Evolutionary conservation across 805 yeast species (phyloP), one percentile per base, ranked within the genome.

Genomic region (Pichia phayaonensis): DNA sequence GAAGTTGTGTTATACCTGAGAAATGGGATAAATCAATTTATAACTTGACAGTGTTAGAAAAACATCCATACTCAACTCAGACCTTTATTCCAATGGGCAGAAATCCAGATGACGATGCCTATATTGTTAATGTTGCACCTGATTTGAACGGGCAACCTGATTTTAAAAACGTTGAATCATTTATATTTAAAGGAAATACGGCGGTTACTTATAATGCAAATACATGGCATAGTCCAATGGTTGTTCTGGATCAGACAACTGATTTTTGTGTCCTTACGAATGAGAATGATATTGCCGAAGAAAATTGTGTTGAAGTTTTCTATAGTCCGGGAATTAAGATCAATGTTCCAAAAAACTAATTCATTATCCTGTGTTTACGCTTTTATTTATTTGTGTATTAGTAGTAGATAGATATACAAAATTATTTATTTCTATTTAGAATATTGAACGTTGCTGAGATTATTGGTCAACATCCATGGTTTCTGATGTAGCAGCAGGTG

Each of bases 211-310:
- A 90, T 64, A 95, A 90, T 0, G 79, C 76, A 13, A 88, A 85
- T 1, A 79, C 84, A 5, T 90, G 98, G 98, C 98, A 90, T 64
- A 96, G 97, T 0, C 97, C 98, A 3, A 90, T 90, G 98, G 84
- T 92, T 22, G 92, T 88, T 2, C 65, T 89, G 11, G 84, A 82
- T 34, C 80, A 77, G 24, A 54, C 60, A 38, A 68, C 83, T 15
- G 96, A 92, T 61, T 92, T 90, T 68, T 90, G 88, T 2, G 97
- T 92, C n/a, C 69, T 90, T 48, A 83, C 88, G 31, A 85, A 85
- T 62, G 97, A 90, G 59, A 87, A 86, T 56, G 92, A 88, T 1
- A 82, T 86, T 7, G 72, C 82, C 1, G 77, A 78, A 2, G 95
- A 86, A 56, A 96, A 90, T 60, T 84, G 94, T 59, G 84, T 86